Evolutionary conservation across 2,329 filamentous ascomycete genomes (phyloP).

Genomic region (Fusarium floridanum): DNA sequence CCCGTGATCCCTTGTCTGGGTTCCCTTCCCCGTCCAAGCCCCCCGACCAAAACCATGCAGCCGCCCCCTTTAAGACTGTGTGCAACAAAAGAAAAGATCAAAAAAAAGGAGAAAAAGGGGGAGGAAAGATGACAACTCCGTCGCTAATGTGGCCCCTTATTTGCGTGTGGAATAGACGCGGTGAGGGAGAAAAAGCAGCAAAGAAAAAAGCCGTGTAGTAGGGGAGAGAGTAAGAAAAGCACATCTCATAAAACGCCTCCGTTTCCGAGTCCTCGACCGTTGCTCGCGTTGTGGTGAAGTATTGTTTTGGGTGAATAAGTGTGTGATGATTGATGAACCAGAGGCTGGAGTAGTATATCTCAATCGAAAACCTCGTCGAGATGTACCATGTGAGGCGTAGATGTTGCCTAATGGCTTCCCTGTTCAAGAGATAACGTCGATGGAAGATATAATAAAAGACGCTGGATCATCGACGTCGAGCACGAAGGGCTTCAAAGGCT

Average conservation of each 20-base stretch:
- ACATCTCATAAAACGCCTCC: slow-evolving; percentile 34
- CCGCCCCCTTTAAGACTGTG: slow-evolving; percentile 8
- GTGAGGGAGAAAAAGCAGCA: slow-evolving; percentile 10
- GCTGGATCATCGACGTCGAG: slow-evolving; percentile 45
- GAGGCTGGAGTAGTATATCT: neutral
- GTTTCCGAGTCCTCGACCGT: slow-evolving; percentile 36
- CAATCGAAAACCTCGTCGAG: neutral
- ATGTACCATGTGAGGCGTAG: neutral
- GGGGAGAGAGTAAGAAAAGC: slow-evolving; percentile 17
- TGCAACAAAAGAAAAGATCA: slow-evolving; percentile 1
- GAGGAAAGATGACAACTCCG: slow-evolving; percentile 51
- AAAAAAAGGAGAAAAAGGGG: neutral
- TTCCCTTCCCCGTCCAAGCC: slow-evolving; percentile 8
- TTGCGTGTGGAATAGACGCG: slow-evolving; percentile 14
- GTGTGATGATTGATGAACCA: neutral
- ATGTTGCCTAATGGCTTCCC: neutral
- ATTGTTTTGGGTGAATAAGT: slow-evolving; percentile 3
- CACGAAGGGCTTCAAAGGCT: slow-evolving; percentile 54
- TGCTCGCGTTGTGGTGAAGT: slow-evolving; percentile 24
- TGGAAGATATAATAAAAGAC: neutral
- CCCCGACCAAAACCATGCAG: slow-evolving; percentile 33
- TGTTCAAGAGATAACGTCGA: neutral
- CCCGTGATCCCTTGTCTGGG: slow-evolving; percentile 6
- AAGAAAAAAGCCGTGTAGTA: slow-evolving; percentile 9
- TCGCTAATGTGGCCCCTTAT: slow-evolving; percentile 53